Percentiles rank a stretch among this genome's conserved stretches.
Evolutionary conservation across 2,329 filamentous ascomycete species (phyloP).

Genomic region (Domatiomyces catenatus): DNA sequence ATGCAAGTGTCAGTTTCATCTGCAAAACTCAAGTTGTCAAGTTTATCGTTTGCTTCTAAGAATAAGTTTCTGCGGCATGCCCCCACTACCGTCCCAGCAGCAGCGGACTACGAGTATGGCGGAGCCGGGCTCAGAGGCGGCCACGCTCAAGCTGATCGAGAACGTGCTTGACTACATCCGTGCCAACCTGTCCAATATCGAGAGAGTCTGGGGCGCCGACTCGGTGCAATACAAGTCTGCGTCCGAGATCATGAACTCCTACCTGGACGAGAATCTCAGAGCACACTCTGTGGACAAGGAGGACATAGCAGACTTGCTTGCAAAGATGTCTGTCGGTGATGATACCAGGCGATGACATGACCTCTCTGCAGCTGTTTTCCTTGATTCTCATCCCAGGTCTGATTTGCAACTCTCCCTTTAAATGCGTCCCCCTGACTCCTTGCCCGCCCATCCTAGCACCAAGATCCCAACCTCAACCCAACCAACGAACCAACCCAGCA

Average conservation of each 20-base stretch:
- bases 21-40: not conserved
- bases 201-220: conserved; percentile 10
- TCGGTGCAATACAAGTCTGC: conserved; percentile 12
- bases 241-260: conserved; percentile 10
- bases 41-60: not conserved
- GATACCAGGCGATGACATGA: not conserved
- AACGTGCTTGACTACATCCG: conserved; percentile 13
- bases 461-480: too few species aligned
- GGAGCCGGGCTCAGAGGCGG: not conserved
- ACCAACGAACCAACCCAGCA: not conserved
- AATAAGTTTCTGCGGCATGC: not conserved
- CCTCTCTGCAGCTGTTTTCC: not conserved
- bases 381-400: not conserved
- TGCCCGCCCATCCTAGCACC: not conserved
- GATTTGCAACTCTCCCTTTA: not conserved
- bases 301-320: not conserved
- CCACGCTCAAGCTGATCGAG: conserved; percentile 6
- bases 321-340: not conserved
- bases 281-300: not conserved
- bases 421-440: not conserved
- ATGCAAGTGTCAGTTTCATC: too few species aligned
- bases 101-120: too few species aligned
- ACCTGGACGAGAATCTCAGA: conserved; percentile 12
- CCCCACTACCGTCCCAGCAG: not conserved
- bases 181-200: conserved; percentile 10